Conservation (phyloP, 176 grass and related monocot species). For the Eragrostis curvula region DNA sequence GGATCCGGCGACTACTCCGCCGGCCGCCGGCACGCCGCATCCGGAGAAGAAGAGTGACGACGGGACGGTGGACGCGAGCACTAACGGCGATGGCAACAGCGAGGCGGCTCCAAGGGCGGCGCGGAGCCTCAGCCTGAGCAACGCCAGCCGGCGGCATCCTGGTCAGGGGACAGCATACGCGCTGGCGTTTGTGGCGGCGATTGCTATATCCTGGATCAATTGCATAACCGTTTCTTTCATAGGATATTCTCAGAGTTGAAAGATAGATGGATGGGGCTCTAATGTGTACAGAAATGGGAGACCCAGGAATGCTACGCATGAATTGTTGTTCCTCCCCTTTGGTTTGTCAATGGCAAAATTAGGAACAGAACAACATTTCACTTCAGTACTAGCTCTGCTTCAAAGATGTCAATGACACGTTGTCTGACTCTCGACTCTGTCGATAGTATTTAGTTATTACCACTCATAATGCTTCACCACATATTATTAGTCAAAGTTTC, state of each 20-base stretch:
- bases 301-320: background rate
- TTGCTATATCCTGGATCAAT: constrained; percentile 23
- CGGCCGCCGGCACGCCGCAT: background rate
- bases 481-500: background rate
- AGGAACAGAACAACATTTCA: background rate
- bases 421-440: background rate
- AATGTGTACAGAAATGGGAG: background rate
- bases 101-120: background rate
- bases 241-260: background rate
- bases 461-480: background rate
- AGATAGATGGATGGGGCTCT: background rate
- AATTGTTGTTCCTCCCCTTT: background rate
- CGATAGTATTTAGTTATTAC: background rate
- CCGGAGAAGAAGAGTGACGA: background rate
- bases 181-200: background rate
- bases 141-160: background rate
- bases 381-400: background rate
- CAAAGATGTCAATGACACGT: background rate
- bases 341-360: background rate
- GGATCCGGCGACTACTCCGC: background rate
- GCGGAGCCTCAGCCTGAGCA: constrained; percentile 10
- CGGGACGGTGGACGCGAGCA: background rate
- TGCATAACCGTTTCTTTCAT: background rate
- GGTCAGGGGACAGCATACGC: background rate
- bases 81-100: background rate